A percentile compares a stretch with the other conserved stretches of the same genome.
phyloP scores from a whole-genome alignment of 2,329 filamentous ascomycete genomes.

The Ophiocordyceps camponoti-leonardi region DNA sequence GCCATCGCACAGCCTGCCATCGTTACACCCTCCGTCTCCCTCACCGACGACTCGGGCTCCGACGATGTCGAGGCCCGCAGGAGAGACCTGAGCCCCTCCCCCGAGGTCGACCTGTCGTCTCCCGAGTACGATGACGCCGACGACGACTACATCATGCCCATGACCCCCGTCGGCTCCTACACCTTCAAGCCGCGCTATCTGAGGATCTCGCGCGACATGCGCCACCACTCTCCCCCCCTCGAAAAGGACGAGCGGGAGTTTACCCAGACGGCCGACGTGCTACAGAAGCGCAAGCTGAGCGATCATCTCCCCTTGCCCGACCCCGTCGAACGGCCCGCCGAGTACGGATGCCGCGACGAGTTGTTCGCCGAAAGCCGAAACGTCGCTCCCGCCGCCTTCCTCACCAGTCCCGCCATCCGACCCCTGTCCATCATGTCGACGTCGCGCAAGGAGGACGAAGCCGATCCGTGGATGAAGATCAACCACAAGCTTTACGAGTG shows the following conservation, averaged over 20 bases:
- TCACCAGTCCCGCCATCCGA: constrained; percentile 37
- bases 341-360: constrained; percentile 27
- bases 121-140: constrained; percentile 67
- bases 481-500: constrained; percentile 27
- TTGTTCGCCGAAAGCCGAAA: constrained; percentile 32
- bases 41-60: constrained; percentile 30
- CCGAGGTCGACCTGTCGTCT: constrained; percentile 80
- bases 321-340: constrained; percentile 12
- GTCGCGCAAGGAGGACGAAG: constrained; percentile 19
- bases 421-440: constrained; percentile 11
- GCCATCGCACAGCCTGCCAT: constrained; percentile 28
- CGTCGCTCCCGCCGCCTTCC: constrained; percentile 21
- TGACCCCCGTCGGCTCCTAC: constrained; percentile 47
- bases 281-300: constrained; percentile 49
- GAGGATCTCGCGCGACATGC: constrained; percentile 22
- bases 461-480: constrained; percentile 22
- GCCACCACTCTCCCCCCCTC: constrained; percentile 71
- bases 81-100: constrained; percentile 68
- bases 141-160: constrained; percentile 39
- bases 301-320: constrained; percentile 19
- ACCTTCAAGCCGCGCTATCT: constrained; percentile 37
- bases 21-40: constrained; percentile 69
- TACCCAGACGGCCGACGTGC: constrained; percentile 78
- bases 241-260: constrained; percentile 96
- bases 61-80: constrained; percentile 57